phyloP scores from a whole-genome alignment of 2,329 filamentous ascomycete species.

The Botrytis pseudocinerea region DNA sequence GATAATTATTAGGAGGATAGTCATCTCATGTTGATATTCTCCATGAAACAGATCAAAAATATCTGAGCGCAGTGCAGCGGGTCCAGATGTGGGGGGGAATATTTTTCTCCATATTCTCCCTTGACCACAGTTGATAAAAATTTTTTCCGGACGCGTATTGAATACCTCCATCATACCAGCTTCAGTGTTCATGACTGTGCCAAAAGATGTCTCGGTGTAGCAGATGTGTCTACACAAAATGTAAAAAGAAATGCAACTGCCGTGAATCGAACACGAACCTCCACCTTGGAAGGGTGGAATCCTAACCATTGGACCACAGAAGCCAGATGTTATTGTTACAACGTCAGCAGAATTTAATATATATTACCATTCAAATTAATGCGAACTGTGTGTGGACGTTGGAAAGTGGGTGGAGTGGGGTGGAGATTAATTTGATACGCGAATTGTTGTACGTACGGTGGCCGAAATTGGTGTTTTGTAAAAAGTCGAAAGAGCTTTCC shows the following conservation, averaged over 20 bases:
- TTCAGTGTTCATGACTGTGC: not conserved
- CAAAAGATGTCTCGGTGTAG: accelerated
- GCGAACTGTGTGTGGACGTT: not conserved
- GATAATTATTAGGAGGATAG: not conserved
- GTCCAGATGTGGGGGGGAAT: not conserved
- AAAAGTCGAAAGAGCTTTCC: not conserved
- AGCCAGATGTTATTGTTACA: not conserved
- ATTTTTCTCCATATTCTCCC: not conserved
- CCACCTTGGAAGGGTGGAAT: conserved; percentile 16
- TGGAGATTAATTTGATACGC: not conserved
- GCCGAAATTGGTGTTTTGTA: not conserved
- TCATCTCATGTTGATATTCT: not conserved
- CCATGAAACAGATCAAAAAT: not conserved
- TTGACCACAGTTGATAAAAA: not conserved
- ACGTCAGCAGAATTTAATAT: accelerated
- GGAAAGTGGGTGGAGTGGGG: not conserved
- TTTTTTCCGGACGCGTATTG: too few species aligned
- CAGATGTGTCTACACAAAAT: accelerated
- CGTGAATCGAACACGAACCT: conserved; percentile 10
- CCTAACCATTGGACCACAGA: conserved; percentile 17
- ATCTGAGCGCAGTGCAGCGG: not conserved
- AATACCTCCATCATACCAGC: not conserved
- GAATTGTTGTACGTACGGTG: not conserved
- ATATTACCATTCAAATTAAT: accelerated
- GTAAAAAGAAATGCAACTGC: not conserved